Evolutionary conservation across 2,329 filamentous ascomycete species (phyloP).

Genomic region (Byssoonygena ceratinophila): DNA sequence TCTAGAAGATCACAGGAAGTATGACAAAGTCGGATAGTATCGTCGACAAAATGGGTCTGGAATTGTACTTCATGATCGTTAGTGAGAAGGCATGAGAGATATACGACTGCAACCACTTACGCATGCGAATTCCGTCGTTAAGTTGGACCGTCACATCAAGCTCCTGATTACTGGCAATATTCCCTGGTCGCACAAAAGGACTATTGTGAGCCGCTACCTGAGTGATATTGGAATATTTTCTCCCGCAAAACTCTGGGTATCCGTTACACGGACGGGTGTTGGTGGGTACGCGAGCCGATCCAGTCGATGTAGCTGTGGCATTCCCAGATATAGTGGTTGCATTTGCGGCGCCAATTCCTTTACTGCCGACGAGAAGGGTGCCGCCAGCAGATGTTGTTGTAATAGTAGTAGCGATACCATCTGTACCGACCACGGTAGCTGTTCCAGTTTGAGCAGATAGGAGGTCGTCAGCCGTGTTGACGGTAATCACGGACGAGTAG

Average conservation of each 20-base stretch:
- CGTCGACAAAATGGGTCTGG: constrained; percentile 47
- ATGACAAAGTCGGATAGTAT: constrained; percentile 68
- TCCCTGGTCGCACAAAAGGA: constrained; percentile 60
- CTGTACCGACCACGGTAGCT: constrained; percentile 17
- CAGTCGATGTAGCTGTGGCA: constrained; percentile 38
- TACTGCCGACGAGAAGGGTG: constrained; percentile 33
- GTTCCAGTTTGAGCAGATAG: constrained; percentile 19
- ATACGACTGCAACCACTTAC: constrained; percentile 27
- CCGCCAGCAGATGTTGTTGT: constrained; percentile 31
- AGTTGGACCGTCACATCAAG: constrained; percentile 59
- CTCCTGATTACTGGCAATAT: constrained; percentile 65
- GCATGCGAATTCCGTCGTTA: constrained; percentile 58
- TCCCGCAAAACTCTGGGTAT: constrained; percentile 62
- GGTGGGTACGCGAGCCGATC: constrained; percentile 40
- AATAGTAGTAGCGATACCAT: constrained; percentile 14
- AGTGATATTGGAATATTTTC: constrained; percentile 73
- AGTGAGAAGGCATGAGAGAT: background rate
- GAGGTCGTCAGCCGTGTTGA: constrained; percentile 15
- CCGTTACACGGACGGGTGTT: constrained; percentile 76
- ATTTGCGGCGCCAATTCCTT: constrained; percentile 20
- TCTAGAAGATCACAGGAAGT: constrained; percentile 72
- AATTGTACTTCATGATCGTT: constrained; percentile 43
- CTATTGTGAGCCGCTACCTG: constrained; percentile 71
- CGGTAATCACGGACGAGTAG: constrained; percentile 21
- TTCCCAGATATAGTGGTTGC: constrained; percentile 40